Evolutionary conservation across 2,329 filamentous ascomycete species (phyloP), one percentile per base, ranked within the genome.

Genomic region (Drechslerella stenobrocha): DNA sequence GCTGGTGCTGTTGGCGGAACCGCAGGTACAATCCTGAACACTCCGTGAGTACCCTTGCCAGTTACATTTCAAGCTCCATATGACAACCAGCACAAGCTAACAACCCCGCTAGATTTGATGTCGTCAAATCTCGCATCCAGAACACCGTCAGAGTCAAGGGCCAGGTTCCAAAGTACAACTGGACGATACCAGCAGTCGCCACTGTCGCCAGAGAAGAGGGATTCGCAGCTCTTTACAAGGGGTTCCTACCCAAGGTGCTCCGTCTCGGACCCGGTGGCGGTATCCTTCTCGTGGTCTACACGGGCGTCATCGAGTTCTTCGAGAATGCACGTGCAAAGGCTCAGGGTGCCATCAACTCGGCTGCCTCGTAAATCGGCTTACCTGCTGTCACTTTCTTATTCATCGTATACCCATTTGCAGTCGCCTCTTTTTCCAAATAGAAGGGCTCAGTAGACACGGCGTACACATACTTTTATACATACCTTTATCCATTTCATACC

Each of bases 61-160:
- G 6, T 34, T 22, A 5, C 24, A 42, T 20, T 18, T n/a, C 4
- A 5, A 42, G 18, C 18, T 18, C 3, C 4, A 9, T 3, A 9
- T 37, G 18, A 42, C 37, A 20, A 48, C n/a, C n/a, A n/a, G n/a
- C n/a, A n/a, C n/a, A n/a, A n/a, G n/a, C n/a, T 26, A 45, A 34
- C n/a, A 30, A 23, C 23, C 11, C 26, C 11, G 35, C 18, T 26
- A 73, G 72, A 61, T 86, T 96, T 84, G 91, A 97, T 75, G 92
- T 97, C 18, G 91, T 97, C 79, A 98, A 98, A 84, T 95, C 89
- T 72, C 87, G 93, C 70, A 98, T 98, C 73, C 93, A 98, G 79
- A 98, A 98, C 80, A 90, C 84, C 58, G 82, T 88, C 72, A 92
- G 88, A 81, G 80, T 95, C 35, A 77, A 87, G n/a, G 93, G 93